phyloP scores from a whole-genome alignment of 208 protist species.

The Leishmania guyanensis region DNA sequence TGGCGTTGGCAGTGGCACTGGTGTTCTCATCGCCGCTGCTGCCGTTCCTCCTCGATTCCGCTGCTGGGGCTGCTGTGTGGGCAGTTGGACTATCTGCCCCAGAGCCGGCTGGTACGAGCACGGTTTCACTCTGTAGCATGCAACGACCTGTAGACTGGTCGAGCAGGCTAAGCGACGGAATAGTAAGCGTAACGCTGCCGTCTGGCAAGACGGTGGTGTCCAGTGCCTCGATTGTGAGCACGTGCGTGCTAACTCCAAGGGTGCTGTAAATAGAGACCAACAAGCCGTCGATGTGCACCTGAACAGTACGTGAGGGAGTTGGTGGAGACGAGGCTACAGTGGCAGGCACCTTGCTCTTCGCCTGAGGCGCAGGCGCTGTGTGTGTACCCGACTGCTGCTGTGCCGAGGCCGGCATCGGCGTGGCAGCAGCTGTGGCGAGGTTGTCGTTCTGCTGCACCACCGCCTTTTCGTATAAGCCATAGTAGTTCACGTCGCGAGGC shows the following conservation, averaged over 20 bases:
- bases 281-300: conserved; percentile 56
- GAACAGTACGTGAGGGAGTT: conserved; percentile 33
- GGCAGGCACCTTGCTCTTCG: not conserved
- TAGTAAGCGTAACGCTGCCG: conserved; percentile 42
- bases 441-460: not conserved
- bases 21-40: not conserved
- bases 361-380: not conserved
- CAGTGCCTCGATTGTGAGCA: conserved; percentile 42
- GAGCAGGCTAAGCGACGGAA: conserved; percentile 47
- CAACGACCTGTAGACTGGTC: conserved; percentile 68
- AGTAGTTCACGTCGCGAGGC: conserved; percentile 54
- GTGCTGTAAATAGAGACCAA: conserved; percentile 65
- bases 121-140: conserved; percentile 45
- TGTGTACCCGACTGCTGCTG: not conserved
- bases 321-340: not conserved
- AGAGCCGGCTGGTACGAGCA: not conserved
- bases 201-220: conserved; percentile 34
- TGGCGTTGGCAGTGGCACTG: not conserved
- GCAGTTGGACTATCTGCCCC: not conserved
- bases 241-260: conserved; percentile 67
- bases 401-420: not conserved
- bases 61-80: not conserved
- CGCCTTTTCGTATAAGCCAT: conserved; percentile 32
- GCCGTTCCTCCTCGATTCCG: not conserved
- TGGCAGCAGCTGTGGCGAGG: not conserved